Base-by-base conservation (phyloP, 345 rosid species). In the Erucastrum elatum region DNA sequence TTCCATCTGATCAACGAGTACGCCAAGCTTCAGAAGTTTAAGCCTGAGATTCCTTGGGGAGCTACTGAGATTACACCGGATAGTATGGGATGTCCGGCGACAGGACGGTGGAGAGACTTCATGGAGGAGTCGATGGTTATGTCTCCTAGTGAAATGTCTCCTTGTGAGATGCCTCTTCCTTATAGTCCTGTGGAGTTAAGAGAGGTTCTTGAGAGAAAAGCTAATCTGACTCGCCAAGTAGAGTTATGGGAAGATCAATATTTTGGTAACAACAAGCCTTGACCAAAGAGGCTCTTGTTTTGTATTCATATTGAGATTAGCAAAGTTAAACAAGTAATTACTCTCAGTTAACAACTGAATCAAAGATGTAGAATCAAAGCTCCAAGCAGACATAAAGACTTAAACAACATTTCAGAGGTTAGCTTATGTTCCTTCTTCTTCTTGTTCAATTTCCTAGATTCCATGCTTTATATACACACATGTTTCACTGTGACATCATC, bases 171-270 rank as follows among this genome's bases (percentile, higher is more conserved):
- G 86, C 88, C 88, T 66, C 75, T 71, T 37, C 87, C 91, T 25
- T 88, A 44, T 64, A 79, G 26, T 76, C 89, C 62, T 82, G 63
- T 69, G 76, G 73, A 31, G 74, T 66, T 4, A 5, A 12, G 27
- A 64, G 59, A 53, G 59, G 59, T 53, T 53, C 59, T 53, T 53
- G 59, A 53, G 8, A 53, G 10, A 16, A 53, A 53, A 53, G 59
- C 59, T 53, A 53, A 53, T 53, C 26, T 6, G 2, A 53, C 79
- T 89, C 98, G 78, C 81, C 87, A 86, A 82, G 91, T 89, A 27
- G 91, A 86, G 79, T 17, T 30, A 41, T 87, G 90, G 94, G 92
- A 86, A 72, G 68, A 80, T 49, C 80, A 82, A 25, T 84, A 84
- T 68, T 88, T 81, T 88, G 46, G 34, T 68, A 12, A 68, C 16